Evolutionary conservation across 306 rosid species (phyloP), one percentile per base, ranked within the genome.

Genomic region (Gastrolobium bilobum): DNA sequence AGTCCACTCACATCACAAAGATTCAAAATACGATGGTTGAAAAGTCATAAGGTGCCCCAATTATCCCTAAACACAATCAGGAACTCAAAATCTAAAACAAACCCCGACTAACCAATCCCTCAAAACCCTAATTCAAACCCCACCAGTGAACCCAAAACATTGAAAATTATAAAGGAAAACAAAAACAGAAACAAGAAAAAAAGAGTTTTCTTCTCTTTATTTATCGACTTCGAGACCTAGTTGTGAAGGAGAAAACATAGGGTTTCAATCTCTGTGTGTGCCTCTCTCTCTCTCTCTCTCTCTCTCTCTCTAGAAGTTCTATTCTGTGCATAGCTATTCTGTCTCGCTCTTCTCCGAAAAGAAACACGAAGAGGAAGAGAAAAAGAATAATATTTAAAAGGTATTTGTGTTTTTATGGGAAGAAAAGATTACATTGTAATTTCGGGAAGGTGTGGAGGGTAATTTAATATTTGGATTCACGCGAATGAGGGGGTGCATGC

Each of bases 71-170:
- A 51, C 42, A 46, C 62, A 80, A 60, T 58, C 10, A 72, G n/a
- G 56, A 35, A 73, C 63, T 48, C 7, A 29, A 76, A 50, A 56
- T 56, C 34, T 2, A 40, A 77, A 76, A 11, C 68, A 81, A 66
- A 48, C 56, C 52, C 4, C 61, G 60, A 66, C 54, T 42, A 75
- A 60, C 50, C 79, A 79, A 84, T 74, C 40, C 78, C 80, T 20
- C 79, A 73, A 84, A 85, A 91, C 92, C 97, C 91, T 88, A 91
- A 80, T 77, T 86, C 87, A 76, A 86, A 53, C 83, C 84, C 53
- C 44, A 13, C 62, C 76, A 60, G 54, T 8, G 38, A 67, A 82
- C 10, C 54, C 37, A 62, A 44, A 60, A 34, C 10, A 51, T 42
- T 26, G 31, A 52, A 10, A 14, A 11, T 4, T 0, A 2, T 0